Evolutionary conservation across 495 filamentous ascomycete genomes (phyloP).

Genomic region (Aspergillus carlsbadensis): DNA sequence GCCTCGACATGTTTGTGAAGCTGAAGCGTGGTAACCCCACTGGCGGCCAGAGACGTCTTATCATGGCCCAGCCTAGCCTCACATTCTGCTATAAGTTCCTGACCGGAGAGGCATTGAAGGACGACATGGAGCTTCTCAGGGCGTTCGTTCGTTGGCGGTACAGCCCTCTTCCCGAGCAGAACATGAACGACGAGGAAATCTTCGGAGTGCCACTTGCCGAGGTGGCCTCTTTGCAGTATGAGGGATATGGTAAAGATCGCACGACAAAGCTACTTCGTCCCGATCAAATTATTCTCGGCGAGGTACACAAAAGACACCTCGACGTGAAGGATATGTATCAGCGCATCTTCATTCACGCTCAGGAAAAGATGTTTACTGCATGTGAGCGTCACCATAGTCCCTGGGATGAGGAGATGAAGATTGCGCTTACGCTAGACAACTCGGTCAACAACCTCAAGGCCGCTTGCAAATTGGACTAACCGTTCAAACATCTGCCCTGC

Average conservation of each 20-base stretch:
- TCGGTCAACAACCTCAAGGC: too few species aligned
- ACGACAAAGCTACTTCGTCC: slow-evolving; percentile 41
- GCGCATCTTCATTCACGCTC: slow-evolving; percentile 38
- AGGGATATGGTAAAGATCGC: background rate
- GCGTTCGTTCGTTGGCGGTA: slow-evolving; percentile 43
- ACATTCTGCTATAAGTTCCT: slow-evolving; percentile 50
- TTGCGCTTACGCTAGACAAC: background rate
- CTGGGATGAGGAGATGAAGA: slow-evolving; percentile 14
- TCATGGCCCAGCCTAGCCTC: slow-evolving; percentile 59
- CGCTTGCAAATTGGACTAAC: background rate
- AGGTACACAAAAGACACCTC: slow-evolving; percentile 47
- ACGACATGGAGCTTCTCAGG: slow-evolving; percentile 38
- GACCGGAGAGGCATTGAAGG: slow-evolving; percentile 36
- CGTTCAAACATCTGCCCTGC: background rate
- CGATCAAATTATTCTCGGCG: slow-evolving; percentile 56
- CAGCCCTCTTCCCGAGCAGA: slow-evolving; percentile 10
- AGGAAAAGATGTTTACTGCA: background rate
- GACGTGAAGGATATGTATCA: slow-evolving; percentile 39
- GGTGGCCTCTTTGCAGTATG: slow-evolving; percentile 3
- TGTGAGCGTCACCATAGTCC: background rate
- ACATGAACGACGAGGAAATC: slow-evolving; percentile 15
- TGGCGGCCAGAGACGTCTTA: slow-evolving; percentile 46
- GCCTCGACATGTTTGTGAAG: slow-evolving; percentile 59
- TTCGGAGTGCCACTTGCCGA: slow-evolving; percentile 5
- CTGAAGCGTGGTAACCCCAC: slow-evolving; percentile 47